phyloP scores from a whole-genome alignment of 768 basidiomycete species.

The Auriscalpium microsporum region DNA sequence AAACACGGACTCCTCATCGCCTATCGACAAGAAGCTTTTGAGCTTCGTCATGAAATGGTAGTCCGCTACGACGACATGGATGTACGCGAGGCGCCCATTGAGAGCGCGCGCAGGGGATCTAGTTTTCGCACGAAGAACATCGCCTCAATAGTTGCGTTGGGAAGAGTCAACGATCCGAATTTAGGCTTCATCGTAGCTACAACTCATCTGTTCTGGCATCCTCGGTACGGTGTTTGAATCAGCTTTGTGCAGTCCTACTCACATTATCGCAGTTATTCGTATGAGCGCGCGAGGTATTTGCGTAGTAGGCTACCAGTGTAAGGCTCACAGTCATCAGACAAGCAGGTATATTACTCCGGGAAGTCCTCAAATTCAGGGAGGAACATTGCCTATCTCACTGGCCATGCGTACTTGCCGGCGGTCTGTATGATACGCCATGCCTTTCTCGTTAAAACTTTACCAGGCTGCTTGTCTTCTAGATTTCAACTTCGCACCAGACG shows the following conservation, averaged over 20 bases:
- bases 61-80: slow-evolving; percentile 65
- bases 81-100: slow-evolving; percentile 32
- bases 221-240: slow-evolving; percentile 42
- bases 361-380: slow-evolving; percentile 47
- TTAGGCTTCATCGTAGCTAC: slow-evolving; percentile 71
- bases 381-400: slow-evolving; percentile 40
- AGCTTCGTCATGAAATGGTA: slow-evolving; percentile 34
- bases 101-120: slow-evolving; percentile 35
- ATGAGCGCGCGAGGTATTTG: slow-evolving; percentile 68
- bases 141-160: slow-evolving; percentile 63
- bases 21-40: slow-evolving; percentile 48
- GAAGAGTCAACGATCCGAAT: slow-evolving; percentile 26
- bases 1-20: slow-evolving; percentile 83
- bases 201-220: slow-evolving; percentile 96
- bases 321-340: slow-evolving; percentile 43
- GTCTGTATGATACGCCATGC: slow-evolving; percentile 30
- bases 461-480: slow-evolving; percentile 36
- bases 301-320: background rate
- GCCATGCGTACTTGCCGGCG: slow-evolving; percentile 82
- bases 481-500: slow-evolving; percentile 83
- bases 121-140: slow-evolving; percentile 77
- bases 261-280: slow-evolving; percentile 46
- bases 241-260: background rate
- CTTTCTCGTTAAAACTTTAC: background rate
- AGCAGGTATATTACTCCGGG: slow-evolving; percentile 61